Evolutionary conservation across 495 filamentous ascomycete species (phyloP), one percentile per base, ranked within the genome.

Genomic region (Talaromyces nanjingensis): DNA sequence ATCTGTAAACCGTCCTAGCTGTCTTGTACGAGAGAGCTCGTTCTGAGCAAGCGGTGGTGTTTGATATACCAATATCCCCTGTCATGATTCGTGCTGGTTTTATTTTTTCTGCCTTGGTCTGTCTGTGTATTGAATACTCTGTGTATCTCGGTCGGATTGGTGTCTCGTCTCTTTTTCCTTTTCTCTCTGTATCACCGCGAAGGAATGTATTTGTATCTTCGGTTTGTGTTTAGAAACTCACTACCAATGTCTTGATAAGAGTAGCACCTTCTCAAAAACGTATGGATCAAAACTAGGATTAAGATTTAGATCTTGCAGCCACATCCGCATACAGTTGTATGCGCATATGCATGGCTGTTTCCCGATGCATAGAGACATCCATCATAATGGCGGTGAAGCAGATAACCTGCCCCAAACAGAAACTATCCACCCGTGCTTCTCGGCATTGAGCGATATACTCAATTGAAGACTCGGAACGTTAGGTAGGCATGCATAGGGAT

Each of bases 401-500:
- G 45, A 6, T 20, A 9, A 20, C n/a, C 45, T 49, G 45, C 45
- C 45, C 16, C 45, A 49, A 18, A 49, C 16, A 20, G 24, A 20
- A 49, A 25, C 18, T 20, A 9, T 27, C 27, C 27, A 27, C 4
- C 49, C 8, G 22, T 24, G 22, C 22, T 37, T 12, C 33, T 37
- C 3, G 9, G 9, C 34, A 39, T 9, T 33, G 31, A 37, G 37
- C 37, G 14, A 42, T 18, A 56, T 16, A 7, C 8, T 56, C 7
- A 27, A 56, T 56, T 49, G 45, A 20, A 20, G 20, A 33, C n/a
- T 34, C 57, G 33, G 57, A 37, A 42, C n/a, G n/a, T 59, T 39
- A 59, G 57, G 57, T 59, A 59, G 57, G 31, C 31, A 59, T 59
- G 33, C 57, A 59, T 59, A 8, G n/a, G 42, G 11, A 49, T 2